Base-by-base conservation (phyloP, 805 yeast genomes). In the Saccharomycopsis capsularis region DNA sequence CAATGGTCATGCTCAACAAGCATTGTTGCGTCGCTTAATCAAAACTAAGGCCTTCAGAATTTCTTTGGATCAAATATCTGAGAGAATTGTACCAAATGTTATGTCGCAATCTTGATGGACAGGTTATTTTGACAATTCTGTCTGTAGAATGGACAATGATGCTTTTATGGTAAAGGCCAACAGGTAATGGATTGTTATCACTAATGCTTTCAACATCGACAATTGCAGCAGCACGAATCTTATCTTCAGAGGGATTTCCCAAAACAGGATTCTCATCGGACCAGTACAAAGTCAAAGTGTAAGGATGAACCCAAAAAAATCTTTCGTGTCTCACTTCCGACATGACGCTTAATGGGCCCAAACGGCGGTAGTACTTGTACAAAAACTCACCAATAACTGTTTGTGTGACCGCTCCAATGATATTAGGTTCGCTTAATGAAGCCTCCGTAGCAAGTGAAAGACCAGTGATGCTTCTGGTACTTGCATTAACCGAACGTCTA, bases 221-320 rank as follows among this genome's bases (percentile, higher is more conserved):
- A 46, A 91, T 88, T 0, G 95, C 90, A 48, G 87, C 80, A 13
- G 93, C 89, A 56, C 81, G 78, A 3, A 95, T 84, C 58, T 76
- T 80, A 29, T 76, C 78, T 2, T 74, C 74, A 0, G 81, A 68
- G 7, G 88, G 85, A 56, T 84, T 82, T 3, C 79, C 75, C 42
- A 84, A 62, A 0, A 82, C 83, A 1, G 97, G 97, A 59, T 85
- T 86, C 11, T 80, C 73, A 3, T 76, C 73, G 2, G 91, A 82
- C 99, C 99, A 91, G 64, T 87, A 89, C 42, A 91, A 70, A 0
- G 96, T 87, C 69, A 88, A 68, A 6, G 93, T 83, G 64, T 90
- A 90, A 2, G 99, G 98, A 65, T 91, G 95, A 40, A 93, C 78
- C 98, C 98, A 93, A 74, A 91, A 91, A 68, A 79, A 91, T 56